phyloP scores from a whole-genome alignment of 164 flowering plant genomes.

The Nymphaea colorata region DNA sequence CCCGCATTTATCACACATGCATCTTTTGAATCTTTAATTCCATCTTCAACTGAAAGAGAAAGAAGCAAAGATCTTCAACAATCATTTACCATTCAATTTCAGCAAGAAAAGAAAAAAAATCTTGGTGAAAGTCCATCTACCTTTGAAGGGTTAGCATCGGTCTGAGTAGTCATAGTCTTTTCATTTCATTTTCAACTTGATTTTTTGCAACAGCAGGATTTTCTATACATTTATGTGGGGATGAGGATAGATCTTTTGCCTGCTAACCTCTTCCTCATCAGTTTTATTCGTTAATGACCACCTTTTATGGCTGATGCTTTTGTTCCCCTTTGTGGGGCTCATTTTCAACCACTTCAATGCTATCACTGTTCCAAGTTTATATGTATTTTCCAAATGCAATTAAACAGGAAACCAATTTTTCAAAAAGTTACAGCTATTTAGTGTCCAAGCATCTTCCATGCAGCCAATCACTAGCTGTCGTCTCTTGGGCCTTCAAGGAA shows the following conservation, averaged over 20 bases:
- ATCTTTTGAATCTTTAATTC: no score
- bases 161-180: not conserved
- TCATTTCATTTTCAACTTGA: slow-evolving; percentile 2
- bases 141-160: not conserved
- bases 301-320: slow-evolving; percentile 11
- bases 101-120: no score
- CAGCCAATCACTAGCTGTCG: slow-evolving; percentile 24
- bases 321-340: slow-evolving; percentile 26
- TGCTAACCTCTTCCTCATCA: slow-evolving; percentile 19
- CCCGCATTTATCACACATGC: no score
- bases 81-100: no score
- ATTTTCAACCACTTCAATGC: slow-evolving; percentile 20
- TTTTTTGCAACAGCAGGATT: slow-evolving; percentile 12
- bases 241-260: slow-evolving; percentile 16
- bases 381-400: no score
- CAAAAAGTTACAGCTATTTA: not conserved
- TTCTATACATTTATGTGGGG: slow-evolving; percentile 13
- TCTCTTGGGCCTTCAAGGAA: slow-evolving; percentile 79
- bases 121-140: not conserved
- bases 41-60: not conserved
- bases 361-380: slow-evolving; percentile 23
- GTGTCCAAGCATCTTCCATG: slow-evolving; percentile 38
- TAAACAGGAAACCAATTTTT: not conserved
- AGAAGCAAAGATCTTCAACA: not conserved
- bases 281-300: slow-evolving; percentile 12